Evolutionary conservation across 73 alveolate species (phyloP).

Genomic region (Symbiodinium pilosum): DNA sequence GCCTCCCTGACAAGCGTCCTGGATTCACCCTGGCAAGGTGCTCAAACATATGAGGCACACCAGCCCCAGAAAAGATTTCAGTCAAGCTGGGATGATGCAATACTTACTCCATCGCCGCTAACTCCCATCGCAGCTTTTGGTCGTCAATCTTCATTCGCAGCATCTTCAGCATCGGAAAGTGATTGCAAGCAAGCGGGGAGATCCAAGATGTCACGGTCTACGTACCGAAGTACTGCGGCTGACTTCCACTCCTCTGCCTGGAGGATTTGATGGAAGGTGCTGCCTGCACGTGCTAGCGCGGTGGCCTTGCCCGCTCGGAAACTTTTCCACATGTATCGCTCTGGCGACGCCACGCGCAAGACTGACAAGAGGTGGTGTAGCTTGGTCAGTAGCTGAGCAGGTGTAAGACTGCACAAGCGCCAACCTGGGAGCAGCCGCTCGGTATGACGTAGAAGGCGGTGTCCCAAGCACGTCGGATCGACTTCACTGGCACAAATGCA

Average conservation of each 20-base stretch:
- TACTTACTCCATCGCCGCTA: not conserved
- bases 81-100: too few species aligned
- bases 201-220: slow-evolving; percentile 23
- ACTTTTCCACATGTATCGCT: not conserved
- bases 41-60: not conserved
- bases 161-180: slow-evolving; percentile 15
- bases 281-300: slow-evolving; percentile 28
- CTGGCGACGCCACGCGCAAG: not conserved
- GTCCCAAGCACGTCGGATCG: slow-evolving; percentile 2
- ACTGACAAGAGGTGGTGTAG: slow-evolving; percentile 20
- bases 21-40: too few species aligned
- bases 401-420: not conserved
- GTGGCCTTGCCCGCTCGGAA: slow-evolving; percentile 69
- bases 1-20: too few species aligned
- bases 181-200: not conserved
- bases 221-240: slow-evolving; percentile 5
- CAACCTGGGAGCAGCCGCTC: not conserved
- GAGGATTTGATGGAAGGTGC: slow-evolving; percentile 3
- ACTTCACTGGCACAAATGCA: not conserved
- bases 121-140: slow-evolving; percentile 24
- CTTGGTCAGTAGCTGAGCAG: not conserved
- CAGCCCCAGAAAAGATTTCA: slow-evolving; percentile 17
- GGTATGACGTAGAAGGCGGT: not conserved
- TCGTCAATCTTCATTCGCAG: not conserved
- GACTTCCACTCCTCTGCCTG: slow-evolving; percentile 25